Percentiles rank a stretch among this genome's conserved stretches.
Conservation (phyloP, 1,284 basidiomycete genomes). For the Boletus semigastroideus region DNA sequence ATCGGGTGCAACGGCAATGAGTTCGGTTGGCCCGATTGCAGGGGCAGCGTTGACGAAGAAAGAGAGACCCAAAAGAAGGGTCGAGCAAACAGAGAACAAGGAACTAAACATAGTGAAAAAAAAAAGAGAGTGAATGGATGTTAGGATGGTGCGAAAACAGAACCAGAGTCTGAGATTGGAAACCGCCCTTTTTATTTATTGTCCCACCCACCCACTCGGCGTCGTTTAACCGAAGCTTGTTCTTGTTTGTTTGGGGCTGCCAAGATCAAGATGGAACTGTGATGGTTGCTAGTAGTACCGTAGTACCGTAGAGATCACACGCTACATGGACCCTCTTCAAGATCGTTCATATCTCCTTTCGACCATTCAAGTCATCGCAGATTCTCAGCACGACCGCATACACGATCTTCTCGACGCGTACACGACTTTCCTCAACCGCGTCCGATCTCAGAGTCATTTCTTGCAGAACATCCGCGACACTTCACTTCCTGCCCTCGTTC, state of each 20-base stretch:
- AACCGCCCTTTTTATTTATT: too few species aligned
- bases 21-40: slow-evolving; percentile 25
- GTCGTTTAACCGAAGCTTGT: too few species aligned
- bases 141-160: slow-evolving; percentile 1
- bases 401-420: slow-evolving; percentile 63
- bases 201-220: too few species aligned
- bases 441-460: slow-evolving; percentile 36
- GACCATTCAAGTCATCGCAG: slow-evolving; percentile 45
- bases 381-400: slow-evolving; percentile 41
- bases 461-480: slow-evolving; percentile 25
- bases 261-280: too few species aligned
- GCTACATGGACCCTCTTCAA: neutral
- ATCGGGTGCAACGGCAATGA: slow-evolving; percentile 46
- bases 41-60: slow-evolving; percentile 30
- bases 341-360: slow-evolving; percentile 39
- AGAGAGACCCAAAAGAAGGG: slow-evolving; percentile 18
- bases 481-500: slow-evolving; percentile 34
- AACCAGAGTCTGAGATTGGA: too few species aligned
- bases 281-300: too few species aligned
- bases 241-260: too few species aligned
- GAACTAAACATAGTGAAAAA: slow-evolving; percentile 26
- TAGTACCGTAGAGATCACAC: too few species aligned
- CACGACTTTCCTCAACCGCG: slow-evolving; percentile 43
- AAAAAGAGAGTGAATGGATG: slow-evolving; percentile 21
- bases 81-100: slow-evolving; percentile 19